Conservation (phyloP, 2,329 filamentous ascomycete species). For the Chrysoporthe deuterocubensis region DNA sequence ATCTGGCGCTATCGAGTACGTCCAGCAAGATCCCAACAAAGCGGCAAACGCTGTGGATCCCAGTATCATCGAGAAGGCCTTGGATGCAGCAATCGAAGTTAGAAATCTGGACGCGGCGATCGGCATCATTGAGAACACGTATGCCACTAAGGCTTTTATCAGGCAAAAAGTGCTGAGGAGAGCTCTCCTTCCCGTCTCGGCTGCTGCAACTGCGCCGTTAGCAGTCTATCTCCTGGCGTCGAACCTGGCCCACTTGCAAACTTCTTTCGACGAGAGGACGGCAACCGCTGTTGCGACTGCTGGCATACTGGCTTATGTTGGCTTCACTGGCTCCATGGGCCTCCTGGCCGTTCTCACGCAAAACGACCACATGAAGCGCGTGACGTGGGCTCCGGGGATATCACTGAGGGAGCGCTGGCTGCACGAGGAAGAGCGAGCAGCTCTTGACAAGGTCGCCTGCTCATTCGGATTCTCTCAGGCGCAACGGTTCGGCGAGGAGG, state of each 20-base stretch:
- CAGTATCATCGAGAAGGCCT: slow-evolving; percentile 71
- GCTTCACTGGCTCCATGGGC: slow-evolving; percentile 80
- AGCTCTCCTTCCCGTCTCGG: slow-evolving; percentile 62
- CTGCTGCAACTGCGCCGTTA: slow-evolving; percentile 62
- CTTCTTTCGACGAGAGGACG: slow-evolving; percentile 74
- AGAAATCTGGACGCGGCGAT: slow-evolving; percentile 80
- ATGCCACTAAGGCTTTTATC: slow-evolving; percentile 67
- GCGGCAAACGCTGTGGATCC: slow-evolving; percentile 73
- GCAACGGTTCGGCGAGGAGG: slow-evolving; percentile 83
- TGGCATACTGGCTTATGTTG: slow-evolving; percentile 82
- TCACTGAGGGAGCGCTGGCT: slow-evolving; percentile 83
- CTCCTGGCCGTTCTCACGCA: slow-evolving; percentile 82
- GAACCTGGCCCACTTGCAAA: slow-evolving; percentile 68
- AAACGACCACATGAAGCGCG: slow-evolving; percentile 94
- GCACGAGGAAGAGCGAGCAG: slow-evolving; percentile 85
- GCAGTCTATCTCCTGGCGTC: slow-evolving; percentile 73
- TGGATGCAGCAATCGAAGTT: slow-evolving; percentile 78
- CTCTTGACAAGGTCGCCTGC: slow-evolving; percentile 82
- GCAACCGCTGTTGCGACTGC: slow-evolving; percentile 80
- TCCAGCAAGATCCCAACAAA: slow-evolving; percentile 67
- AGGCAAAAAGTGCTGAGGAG: slow-evolving; percentile 70
- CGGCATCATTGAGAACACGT: slow-evolving; percentile 72
- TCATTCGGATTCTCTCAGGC: slow-evolving; percentile 90
- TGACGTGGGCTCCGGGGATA: slow-evolving; percentile 86
- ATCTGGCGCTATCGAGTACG: slow-evolving; percentile 63